These are phyloP conservation scores for Dothideomycetidae sp. DNA, from an alignment of 2,329 filamentous ascomycete genomes.

Conservation along the genomic window DNA sequence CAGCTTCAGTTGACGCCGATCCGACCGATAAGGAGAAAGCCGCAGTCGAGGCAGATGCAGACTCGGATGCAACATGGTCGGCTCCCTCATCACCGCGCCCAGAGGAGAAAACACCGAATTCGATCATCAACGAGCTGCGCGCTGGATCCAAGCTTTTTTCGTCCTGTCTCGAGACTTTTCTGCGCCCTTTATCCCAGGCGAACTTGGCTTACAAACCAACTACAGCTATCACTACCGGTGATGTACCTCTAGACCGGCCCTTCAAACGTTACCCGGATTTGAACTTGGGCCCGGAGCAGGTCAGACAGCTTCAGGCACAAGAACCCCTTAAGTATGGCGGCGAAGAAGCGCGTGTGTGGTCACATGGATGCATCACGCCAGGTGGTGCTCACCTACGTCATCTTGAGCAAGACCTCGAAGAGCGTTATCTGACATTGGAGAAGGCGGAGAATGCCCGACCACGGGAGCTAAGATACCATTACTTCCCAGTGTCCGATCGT, in stretches of 20 bases:
- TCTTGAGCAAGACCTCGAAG: slow-evolving; percentile 53
- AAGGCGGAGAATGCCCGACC: slow-evolving; percentile 34
- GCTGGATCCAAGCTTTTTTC: slow-evolving; percentile 14
- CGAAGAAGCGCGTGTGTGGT: slow-evolving; percentile 30
- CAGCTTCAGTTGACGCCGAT: too few species aligned
- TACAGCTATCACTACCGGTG: slow-evolving; percentile 12
- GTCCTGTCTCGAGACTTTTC: slow-evolving; percentile 21
- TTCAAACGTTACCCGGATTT: slow-evolving; percentile 19
- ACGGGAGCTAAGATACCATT: slow-evolving; percentile 17
- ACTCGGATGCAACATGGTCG: slow-evolving; percentile 20
- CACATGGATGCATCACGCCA: slow-evolving; percentile 57
- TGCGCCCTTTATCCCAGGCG: slow-evolving; percentile 17
- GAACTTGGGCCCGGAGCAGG: slow-evolving; percentile 25
- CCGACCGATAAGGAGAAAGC: slow-evolving; percentile 13
- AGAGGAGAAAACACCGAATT: slow-evolving; percentile 19
- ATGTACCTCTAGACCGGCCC: slow-evolving; percentile 7
- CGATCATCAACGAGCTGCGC: slow-evolving; percentile 20
- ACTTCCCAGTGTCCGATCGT: not conserved
- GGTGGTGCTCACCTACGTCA: slow-evolving; percentile 65
- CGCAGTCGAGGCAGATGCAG: slow-evolving; percentile 10
- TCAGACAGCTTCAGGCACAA: slow-evolving; percentile 41
- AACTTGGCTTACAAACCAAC: slow-evolving; percentile 19
- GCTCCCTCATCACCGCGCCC: slow-evolving; percentile 22
- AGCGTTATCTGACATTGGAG: slow-evolving; percentile 56
- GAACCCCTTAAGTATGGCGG: slow-evolving; percentile 31